Percentiles rank a stretch among this genome's conserved stretches.
Evolutionary conservation across 2,329 filamentous ascomycete species (phyloP).

Genomic region (Coleophoma crateriformis): DNA sequence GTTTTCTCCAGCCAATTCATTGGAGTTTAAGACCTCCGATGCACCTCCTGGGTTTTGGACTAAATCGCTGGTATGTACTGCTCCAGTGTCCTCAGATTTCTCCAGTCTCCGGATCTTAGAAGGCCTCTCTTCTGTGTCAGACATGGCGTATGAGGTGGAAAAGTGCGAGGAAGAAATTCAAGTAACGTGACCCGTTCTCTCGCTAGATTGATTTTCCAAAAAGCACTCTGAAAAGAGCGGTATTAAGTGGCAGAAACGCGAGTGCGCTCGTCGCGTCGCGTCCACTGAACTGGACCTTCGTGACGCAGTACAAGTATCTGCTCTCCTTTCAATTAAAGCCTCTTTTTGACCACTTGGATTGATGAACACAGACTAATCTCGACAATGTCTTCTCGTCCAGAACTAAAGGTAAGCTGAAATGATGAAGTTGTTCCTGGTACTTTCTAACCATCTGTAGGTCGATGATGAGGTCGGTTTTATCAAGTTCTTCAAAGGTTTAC

Average conservation of each 20-base stretch:
- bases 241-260: constrained; percentile 2
- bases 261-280: constrained; percentile 2
- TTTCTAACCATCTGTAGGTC: constrained; percentile 48
- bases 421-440: not conserved
- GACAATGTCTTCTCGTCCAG: constrained; percentile 66
- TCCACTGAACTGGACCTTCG: not conserved
- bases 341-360: not conserved
- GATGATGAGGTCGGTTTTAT: constrained; percentile 98
- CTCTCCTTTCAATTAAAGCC: not conserved
- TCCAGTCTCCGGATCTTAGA: constrained; percentile 21
- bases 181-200: constrained; percentile 2
- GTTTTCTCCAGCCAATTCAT: constrained; percentile 3
- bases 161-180: constrained; percentile 1
- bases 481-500: constrained; percentile 87
- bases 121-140: constrained; percentile 22
- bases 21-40: not conserved
- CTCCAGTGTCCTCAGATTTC: not conserved
- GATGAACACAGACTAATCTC: not conserved
- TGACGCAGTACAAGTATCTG: constrained; percentile 1
- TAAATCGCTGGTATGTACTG: not conserved
- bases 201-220: constrained; percentile 1
- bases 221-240: not conserved
- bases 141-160: constrained; percentile 13
- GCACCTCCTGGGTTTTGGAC: not conserved
- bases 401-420: constrained; percentile 53